Percentiles rank a stretch among this genome's conserved stretches.
These are phyloP conservation scores for Aspergillus carlsbadensis DNA, from an alignment of 495 filamentous ascomycete species.

Conservation along the genomic window DNA sequence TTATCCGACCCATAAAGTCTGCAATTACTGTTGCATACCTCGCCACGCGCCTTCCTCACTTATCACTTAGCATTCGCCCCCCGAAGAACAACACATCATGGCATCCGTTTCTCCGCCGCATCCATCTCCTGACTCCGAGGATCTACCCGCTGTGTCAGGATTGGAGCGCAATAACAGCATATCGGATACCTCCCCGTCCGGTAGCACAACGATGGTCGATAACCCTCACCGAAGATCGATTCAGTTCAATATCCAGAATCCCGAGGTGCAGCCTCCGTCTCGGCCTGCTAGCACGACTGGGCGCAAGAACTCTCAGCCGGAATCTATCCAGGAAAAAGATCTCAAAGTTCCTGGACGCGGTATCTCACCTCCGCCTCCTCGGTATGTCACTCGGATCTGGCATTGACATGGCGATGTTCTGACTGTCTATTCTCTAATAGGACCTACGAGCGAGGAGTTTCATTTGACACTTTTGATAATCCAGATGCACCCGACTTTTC, in stretches of 20 bases:
- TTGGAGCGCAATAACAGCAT: conserved; percentile 35
- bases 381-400: conserved; percentile 22
- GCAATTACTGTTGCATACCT: not conserved
- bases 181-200: conserved; percentile 14
- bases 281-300: conserved; percentile 31
- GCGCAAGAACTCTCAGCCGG: conserved; percentile 26
- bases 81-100: conserved; percentile 14
- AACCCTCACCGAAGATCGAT: conserved; percentile 40
- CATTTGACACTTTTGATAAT: conserved; percentile 92
- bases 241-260: conserved; percentile 39
- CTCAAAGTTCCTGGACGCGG: conserved; percentile 27
- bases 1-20: not conserved
- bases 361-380: conserved; percentile 40
- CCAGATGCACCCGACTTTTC: conserved; percentile 77
- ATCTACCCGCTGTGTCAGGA: conserved; percentile 26
- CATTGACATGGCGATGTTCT: not conserved
- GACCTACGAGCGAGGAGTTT: conserved; percentile 62
- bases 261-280: conserved; percentile 31
- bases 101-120: conserved; percentile 31
- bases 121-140: conserved; percentile 53
- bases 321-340: conserved; percentile 26
- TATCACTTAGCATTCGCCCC: not conserved
- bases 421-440: conserved; percentile 20
- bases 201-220: conserved; percentile 24
- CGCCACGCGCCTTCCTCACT: not conserved